These are phyloP conservation scores for Pythium rishiriense DNA, from an alignment of 352 stramenopile species.

Conservation along the genomic window DNA sequence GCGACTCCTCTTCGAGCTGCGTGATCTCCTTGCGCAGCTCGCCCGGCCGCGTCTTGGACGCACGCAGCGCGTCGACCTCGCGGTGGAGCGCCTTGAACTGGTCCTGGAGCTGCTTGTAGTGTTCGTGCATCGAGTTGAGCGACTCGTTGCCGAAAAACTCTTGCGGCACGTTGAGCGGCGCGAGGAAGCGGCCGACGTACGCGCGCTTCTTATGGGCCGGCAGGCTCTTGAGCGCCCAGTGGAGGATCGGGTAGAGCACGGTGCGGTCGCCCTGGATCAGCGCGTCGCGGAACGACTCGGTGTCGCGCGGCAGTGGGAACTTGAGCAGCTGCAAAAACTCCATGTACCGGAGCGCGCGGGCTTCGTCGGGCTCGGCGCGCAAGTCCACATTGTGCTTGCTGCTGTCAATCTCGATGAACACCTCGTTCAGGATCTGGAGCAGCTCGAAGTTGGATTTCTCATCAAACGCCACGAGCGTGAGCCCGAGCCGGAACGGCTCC, in stretches of 20 bases:
- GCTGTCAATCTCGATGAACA: conserved; percentile 88
- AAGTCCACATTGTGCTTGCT: conserved; percentile 84
- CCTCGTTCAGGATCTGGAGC: conserved; percentile 93
- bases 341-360: conserved; percentile 79
- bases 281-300: conserved; percentile 75
- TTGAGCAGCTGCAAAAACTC: conserved; percentile 94
- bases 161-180: conserved; percentile 91
- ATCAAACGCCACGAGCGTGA: conserved; percentile 93
- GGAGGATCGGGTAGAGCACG: conserved; percentile 90
- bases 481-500: conserved; percentile 87
- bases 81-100: conserved; percentile 93
- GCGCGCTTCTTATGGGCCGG: conserved; percentile 90
- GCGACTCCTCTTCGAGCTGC: conserved; percentile 91
- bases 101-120: conserved; percentile 92
- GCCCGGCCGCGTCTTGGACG: conserved; percentile 70
- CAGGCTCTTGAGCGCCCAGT: conserved; percentile 91
- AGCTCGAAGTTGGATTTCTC: conserved; percentile 93
- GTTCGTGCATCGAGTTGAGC: conserved; percentile 81
- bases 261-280: conserved; percentile 81
- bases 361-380: conserved; percentile 76
- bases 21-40: conserved; percentile 91
- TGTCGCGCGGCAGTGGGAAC: conserved; percentile 80
- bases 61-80: conserved; percentile 82
- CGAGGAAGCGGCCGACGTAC: conserved; percentile 93
- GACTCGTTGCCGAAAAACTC: conserved; percentile 92